Base-by-base conservation (phyloP, 208 protist species). In the Wallacemonas collosoma region DNA sequence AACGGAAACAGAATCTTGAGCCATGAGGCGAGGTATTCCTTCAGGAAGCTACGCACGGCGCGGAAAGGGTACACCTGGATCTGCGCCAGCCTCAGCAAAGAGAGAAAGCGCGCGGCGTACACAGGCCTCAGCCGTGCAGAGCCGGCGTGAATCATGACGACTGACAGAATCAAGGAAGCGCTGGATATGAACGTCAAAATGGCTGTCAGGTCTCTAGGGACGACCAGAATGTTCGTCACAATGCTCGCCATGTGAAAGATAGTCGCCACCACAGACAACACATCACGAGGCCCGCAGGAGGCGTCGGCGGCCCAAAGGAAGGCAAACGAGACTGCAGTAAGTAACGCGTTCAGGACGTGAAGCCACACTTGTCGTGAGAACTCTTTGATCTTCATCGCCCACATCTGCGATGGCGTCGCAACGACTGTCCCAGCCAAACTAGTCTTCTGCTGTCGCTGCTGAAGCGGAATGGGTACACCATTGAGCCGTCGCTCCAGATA, bases 11-110 rank as follows among this genome's bases (percentile, higher is more conserved):
- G 2, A 17, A 91, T 78, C 60, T 81, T 81, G 1, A 89, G 35
- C 1, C 50, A 71, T 1, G 82, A 87, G 15, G 75, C 54, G 7
- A 90, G 69, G 64, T 85, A 91, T 54, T 81, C 72, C 64, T 83
- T 77, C n/a, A 86, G 39, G 48, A 90, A 83, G 14, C 75, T 68
- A 9, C 75, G 76, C 15, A 77, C 72, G 15, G 69, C 50, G 0
- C 64, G 56, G 35, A 90, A 86, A 4, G 81, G 84, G 47, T 81
- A 81, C 2, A 89, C 72, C 73, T 89, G 82, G 2, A 94, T 53
- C 72, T 94, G 89, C 2, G 75, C 79, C 11, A 92, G 43, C 5
- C 89, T 85, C 5, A 92, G 51, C 62, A 92, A 69, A n/a, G 89
- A 94, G 0, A 92, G 26, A 61, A 88, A 94, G 38, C 84, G 78